These are phyloP conservation scores for Neonectria faginata DNA, from an alignment of 2,329 filamentous ascomycete species.

Conservation along the genomic window DNA sequence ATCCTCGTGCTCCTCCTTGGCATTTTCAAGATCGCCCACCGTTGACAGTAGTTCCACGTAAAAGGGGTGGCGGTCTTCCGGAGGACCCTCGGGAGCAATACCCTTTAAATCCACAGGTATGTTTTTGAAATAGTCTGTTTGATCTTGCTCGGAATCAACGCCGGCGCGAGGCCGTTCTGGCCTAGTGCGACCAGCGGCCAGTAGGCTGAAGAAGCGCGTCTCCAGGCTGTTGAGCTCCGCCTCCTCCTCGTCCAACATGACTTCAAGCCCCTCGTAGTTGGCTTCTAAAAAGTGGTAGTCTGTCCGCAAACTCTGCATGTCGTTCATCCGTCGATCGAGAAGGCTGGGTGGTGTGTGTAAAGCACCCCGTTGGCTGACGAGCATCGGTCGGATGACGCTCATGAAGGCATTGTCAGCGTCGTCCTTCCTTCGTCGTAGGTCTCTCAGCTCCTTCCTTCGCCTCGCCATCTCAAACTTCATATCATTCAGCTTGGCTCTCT, in stretches of 20 bases:
- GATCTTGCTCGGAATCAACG: slow-evolving; percentile 22
- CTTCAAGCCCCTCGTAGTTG: slow-evolving; percentile 53
- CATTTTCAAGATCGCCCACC: slow-evolving; percentile 59
- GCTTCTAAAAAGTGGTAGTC: slow-evolving; percentile 53
- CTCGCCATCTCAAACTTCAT: slow-evolving; percentile 50
- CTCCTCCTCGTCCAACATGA: slow-evolving; percentile 52
- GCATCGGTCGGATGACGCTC: slow-evolving; percentile 52
- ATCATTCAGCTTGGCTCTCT: slow-evolving; percentile 45
- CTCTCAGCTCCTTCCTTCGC: slow-evolving; percentile 48
- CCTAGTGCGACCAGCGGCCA: slow-evolving; percentile 47
- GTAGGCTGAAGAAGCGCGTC: slow-evolving; percentile 53
- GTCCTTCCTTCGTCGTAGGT: slow-evolving; percentile 50
- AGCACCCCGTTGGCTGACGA: slow-evolving; percentile 45
- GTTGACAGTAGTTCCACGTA: slow-evolving; percentile 58
- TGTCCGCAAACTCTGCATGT: slow-evolving; percentile 54
- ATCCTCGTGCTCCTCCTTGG: slow-evolving; percentile 60
- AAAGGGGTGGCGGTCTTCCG: slow-evolving; percentile 60
- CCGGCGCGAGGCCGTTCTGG: slow-evolving; percentile 22
- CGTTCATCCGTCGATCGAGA: slow-evolving; percentile 47
- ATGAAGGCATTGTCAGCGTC: slow-evolving; percentile 56
- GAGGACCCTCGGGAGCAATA: slow-evolving; percentile 50
- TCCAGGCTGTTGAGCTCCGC: slow-evolving; percentile 52
- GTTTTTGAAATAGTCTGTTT: slow-evolving; percentile 30
- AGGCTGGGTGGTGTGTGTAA: slow-evolving; percentile 37
- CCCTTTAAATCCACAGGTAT: slow-evolving; percentile 51